Evolutionary conservation across 495 filamentous ascomycete genomes (phyloP).

Genomic region (Penicillium nucicola): DNA sequence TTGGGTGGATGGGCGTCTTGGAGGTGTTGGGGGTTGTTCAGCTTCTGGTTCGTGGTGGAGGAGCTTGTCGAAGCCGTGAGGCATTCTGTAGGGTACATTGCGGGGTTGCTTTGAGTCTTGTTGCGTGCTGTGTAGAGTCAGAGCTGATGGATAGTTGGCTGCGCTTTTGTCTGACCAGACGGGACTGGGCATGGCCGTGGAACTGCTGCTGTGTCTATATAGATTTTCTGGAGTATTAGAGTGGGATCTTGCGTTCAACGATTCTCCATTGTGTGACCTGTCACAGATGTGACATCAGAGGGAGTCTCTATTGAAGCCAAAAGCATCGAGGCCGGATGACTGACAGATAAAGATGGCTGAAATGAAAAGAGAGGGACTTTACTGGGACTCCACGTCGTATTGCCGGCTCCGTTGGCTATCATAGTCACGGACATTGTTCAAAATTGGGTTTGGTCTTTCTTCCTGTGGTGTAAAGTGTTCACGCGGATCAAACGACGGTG

Average conservation of each 20-base stretch:
- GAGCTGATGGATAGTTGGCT: slow-evolving; percentile 12
- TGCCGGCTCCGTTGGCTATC: slow-evolving; percentile 24
- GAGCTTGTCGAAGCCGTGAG: slow-evolving; percentile 41
- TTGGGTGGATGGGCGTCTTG: slow-evolving; percentile 16
- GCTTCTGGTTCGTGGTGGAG: slow-evolving; percentile 37
- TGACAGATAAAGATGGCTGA: slow-evolving; percentile 15
- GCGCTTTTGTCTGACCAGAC: slow-evolving; percentile 32
- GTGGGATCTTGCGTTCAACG: background rate
- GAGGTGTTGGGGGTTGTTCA: slow-evolving; percentile 19
- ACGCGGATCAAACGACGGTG: slow-evolving; percentile 15
- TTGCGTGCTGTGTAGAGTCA: slow-evolving; percentile 2
- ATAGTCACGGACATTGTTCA: slow-evolving; percentile 23
- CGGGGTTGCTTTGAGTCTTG: slow-evolving; percentile 17
- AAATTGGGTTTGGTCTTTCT: slow-evolving; percentile 22
- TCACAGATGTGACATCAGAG: slow-evolving; percentile 1
- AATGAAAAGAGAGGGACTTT: slow-evolving; percentile 27
- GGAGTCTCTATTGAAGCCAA: background rate
- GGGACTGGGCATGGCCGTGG: slow-evolving; percentile 33
- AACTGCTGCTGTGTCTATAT: slow-evolving; percentile 33
- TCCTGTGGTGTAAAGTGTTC: slow-evolving; percentile 17
- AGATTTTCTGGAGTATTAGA: slow-evolving; percentile 2
- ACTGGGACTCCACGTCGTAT: slow-evolving; percentile 41
- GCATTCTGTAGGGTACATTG: slow-evolving; percentile 28
- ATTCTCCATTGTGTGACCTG: background rate
- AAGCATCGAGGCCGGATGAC: slow-evolving; percentile 13